Evolutionary conservation across 495 filamentous ascomycete species (phyloP), one percentile per base, ranked within the genome.

Genomic region (Daldinia caldariorum): DNA sequence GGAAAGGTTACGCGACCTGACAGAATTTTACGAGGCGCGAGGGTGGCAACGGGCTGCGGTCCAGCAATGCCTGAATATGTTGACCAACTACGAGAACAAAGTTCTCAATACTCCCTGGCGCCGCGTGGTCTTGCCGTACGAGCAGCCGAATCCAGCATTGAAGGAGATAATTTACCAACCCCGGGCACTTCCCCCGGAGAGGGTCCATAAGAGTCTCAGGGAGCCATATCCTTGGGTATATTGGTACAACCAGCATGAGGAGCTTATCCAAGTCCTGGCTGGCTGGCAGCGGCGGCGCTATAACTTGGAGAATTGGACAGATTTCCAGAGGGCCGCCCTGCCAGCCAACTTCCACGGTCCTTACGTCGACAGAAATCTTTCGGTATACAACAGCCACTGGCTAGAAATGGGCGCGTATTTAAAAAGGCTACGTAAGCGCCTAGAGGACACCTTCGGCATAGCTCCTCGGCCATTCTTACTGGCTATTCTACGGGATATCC

Each of bases 41-140:
- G 82, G 79, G 5, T 79, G 77, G 69, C 75, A 78, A 18, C 76
- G 82, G 38, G 80, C 79, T 4, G 81, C 76, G 13, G 70, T 84
- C 20, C 79, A 82, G 41, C 75, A 77, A 26, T 74, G 74, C 45
- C 72, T 83, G 16, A 79, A 78, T 13, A 32, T 58, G 12, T 74
- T 77, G 16, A 60, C 58, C 5, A 73, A 29, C 58, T 58, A 62
- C 10, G 64, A 78, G 55, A 67, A 71, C 41, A 67, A 70, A 57
- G 53, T 57, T 5, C 57, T 71, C 39, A 70, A 74, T 38, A 70
- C 69, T 0, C 78, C 71, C 3, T 73, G 69, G 65, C 74, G 73
- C 18, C 74, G 70, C 10, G 68, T 77, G 5, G 67, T 79, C 18
- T 59, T 82, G 0, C 80, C 80, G 41, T 67, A 71, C 50, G 63